A percentile compares a stretch with the other conserved stretches of the same genome.
Conservation (phyloP, 495 filamentous ascomycete genomes). For the Amorphotheca resinae region DNA sequence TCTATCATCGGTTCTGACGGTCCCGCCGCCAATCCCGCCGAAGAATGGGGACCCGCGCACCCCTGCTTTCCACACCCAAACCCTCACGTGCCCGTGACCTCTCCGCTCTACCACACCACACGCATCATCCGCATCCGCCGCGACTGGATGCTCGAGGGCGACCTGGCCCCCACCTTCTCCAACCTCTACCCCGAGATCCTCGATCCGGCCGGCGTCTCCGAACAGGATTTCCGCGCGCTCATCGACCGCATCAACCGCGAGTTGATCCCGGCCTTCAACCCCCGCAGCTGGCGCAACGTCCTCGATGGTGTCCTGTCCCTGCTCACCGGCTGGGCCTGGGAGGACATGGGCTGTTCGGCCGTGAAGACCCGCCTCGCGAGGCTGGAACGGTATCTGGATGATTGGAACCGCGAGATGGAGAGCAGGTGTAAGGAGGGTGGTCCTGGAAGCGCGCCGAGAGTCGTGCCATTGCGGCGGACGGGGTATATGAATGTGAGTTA, state of each 20-base stretch:
- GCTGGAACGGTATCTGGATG: constrained; percentile 66
- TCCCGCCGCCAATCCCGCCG: constrained; percentile 17
- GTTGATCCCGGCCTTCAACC: constrained; percentile 59
- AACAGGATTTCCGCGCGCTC: constrained; percentile 69
- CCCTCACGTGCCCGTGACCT: constrained; percentile 71
- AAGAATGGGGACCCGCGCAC: constrained; percentile 78
- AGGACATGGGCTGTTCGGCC: constrained; percentile 65
- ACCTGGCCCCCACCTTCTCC: constrained; percentile 85
- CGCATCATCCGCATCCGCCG: constrained; percentile 81
- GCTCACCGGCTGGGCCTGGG: constrained; percentile 84
- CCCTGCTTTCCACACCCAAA: constrained; percentile 91
- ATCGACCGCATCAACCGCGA: constrained; percentile 65
- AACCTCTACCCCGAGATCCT: constrained; percentile 94
- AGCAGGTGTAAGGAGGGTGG: constrained; percentile 33
- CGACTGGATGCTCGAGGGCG: constrained; percentile 82
- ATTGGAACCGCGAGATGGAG: constrained; percentile 61
- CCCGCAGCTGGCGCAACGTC: constrained; percentile 56
- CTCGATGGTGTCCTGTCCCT: constrained; percentile 65
- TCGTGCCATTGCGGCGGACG: constrained; percentile 66
- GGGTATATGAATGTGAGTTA: constrained; percentile 71
- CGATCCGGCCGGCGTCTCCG: constrained; percentile 64
- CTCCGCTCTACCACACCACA: constrained; percentile 59
- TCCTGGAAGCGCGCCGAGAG: constrained; percentile 47
- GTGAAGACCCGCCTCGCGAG: constrained; percentile 53
- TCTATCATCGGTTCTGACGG: constrained; percentile 41